Conservation (phyloP, 106 monocot species). For the Allium fistulosum region DNA sequence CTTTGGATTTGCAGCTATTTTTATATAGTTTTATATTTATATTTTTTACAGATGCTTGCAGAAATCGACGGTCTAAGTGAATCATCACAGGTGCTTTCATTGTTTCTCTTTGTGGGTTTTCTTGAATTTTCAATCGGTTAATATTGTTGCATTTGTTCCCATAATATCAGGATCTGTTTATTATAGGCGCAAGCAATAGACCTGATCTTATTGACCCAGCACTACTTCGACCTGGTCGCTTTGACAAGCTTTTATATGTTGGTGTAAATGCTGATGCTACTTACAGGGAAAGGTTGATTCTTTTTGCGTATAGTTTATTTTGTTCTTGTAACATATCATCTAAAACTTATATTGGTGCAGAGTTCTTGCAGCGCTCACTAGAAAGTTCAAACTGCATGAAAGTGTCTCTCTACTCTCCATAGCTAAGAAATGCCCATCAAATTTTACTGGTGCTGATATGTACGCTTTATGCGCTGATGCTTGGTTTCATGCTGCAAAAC, state of each 20-base stretch:
- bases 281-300: conserved; percentile 73
- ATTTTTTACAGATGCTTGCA: conserved; percentile 67
- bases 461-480: conserved; percentile 98
- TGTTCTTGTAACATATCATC: not conserved
- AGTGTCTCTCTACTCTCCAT: conserved; percentile 73
- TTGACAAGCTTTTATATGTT: conserved; percentile 94
- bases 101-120: not conserved
- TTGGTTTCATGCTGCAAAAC: conserved; percentile 95
- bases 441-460: conserved; percentile 98
- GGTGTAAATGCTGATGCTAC: conserved; percentile 77
- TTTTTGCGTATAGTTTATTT: not conserved
- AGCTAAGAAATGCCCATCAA: conserved; percentile 77
- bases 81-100: conserved; percentile 47
- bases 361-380: conserved; percentile 78
- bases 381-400: conserved; percentile 76
- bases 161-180: conserved; percentile 66
- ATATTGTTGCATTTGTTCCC: not conserved
- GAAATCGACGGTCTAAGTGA: conserved; percentile 92
- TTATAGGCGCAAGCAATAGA: conserved; percentile 95
- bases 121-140: not conserved
- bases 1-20: too few species aligned
- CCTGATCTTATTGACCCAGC: conserved; percentile 95
- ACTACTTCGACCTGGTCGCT: conserved; percentile 80
- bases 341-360: conserved; percentile 16
- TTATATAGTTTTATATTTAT: not conserved